phyloP scores from a whole-genome alignment of 495 filamentous ascomycete species.

The Penicillium fimorum region DNA sequence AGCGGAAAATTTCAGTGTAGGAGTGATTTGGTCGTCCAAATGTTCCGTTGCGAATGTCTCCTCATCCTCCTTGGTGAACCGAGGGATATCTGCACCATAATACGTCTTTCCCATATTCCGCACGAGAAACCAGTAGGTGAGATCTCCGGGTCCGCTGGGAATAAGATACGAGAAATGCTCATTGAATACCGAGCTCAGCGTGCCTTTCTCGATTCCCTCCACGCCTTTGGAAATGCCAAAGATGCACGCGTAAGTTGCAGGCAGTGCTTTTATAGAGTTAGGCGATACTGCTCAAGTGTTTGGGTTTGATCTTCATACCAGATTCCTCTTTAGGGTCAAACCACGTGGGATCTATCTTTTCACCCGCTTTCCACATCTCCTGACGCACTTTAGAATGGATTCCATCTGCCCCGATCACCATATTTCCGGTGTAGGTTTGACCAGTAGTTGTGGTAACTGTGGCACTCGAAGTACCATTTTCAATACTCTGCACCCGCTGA shows the following conservation, averaged over 20 bases:
- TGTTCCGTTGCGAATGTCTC: constrained; percentile 20
- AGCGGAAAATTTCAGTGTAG: constrained; percentile 19
- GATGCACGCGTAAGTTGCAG: constrained; percentile 26
- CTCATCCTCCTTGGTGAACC: constrained; percentile 35
- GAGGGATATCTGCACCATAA: constrained; percentile 31
- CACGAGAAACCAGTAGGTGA: constrained; percentile 26
- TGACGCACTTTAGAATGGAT: constrained; percentile 44
- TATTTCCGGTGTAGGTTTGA: constrained; percentile 32
- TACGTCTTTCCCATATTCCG: constrained; percentile 25
- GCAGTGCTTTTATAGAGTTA: constrained; percentile 19
- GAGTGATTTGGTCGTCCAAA: constrained; percentile 32
- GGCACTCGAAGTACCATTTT: constrained; percentile 21
- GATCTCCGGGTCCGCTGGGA: constrained; percentile 21
- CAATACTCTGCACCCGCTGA: constrained; percentile 34
- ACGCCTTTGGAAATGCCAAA: constrained; percentile 24
- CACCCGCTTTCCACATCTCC: constrained; percentile 41
- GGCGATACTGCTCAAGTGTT: neutral
- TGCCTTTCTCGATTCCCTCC: constrained; percentile 16
- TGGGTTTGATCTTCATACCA: constrained; percentile 5
- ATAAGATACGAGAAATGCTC: constrained; percentile 26
- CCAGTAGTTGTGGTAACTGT: constrained; percentile 37
- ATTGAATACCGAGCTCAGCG: constrained; percentile 15
- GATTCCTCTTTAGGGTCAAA: constrained; percentile 20
- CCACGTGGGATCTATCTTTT: constrained; percentile 23
- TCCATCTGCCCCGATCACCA: constrained; percentile 56